These are phyloP conservation scores for Trametes polyzona DNA, from an alignment of 1,284 basidiomycete species.

Conservation along the genomic window DNA sequence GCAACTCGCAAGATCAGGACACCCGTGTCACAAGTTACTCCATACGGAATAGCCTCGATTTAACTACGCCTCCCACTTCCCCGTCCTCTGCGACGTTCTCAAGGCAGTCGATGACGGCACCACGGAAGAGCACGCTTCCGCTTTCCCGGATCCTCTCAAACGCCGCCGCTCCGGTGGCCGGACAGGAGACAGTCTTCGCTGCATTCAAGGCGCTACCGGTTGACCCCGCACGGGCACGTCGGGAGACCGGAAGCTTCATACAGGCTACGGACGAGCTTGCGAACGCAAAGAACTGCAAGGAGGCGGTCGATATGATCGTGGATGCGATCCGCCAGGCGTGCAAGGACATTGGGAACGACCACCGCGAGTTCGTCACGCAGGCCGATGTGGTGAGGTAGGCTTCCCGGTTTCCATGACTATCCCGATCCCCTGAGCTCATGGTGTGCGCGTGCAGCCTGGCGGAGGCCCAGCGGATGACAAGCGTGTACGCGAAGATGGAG, in stretches of 20 bases:
- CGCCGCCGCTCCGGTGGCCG: conserved; percentile 37
- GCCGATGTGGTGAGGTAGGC: conserved; percentile 82
- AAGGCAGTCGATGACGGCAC: conserved; percentile 11
- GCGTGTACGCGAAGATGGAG: conserved; percentile 87
- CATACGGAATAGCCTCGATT: conserved; percentile 66
- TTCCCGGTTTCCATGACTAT: conserved; percentile 12
- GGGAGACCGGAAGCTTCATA: conserved; percentile 55
- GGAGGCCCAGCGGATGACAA: conserved; percentile 83
- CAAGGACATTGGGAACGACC: conserved; percentile 56
- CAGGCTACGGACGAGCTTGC: conserved; percentile 66
- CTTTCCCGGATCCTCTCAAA: conserved; percentile 40
- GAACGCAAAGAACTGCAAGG: conserved; percentile 70
- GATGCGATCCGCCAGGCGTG: conserved; percentile 72
- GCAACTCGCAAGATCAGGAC: conserved; percentile 57
- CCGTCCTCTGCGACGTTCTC: conserved; percentile 18
- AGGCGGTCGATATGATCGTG: conserved; percentile 78
- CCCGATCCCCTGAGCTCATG: conserved; percentile 1
- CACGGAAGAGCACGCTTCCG: conserved; percentile 30
- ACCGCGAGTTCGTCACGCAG: conserved; percentile 56
- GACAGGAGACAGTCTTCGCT: conserved; percentile 52
- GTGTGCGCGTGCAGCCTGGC: conserved; percentile 52
- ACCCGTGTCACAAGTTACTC: conserved; percentile 85
- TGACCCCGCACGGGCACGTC: conserved; percentile 60
- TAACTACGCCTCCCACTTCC: conserved; percentile 32
- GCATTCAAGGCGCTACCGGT: conserved; percentile 80